These are phyloP conservation scores for Rhodotorula paludigena DNA, from an alignment of 768 basidiomycete genomes.

Conservation along the genomic window DNA sequence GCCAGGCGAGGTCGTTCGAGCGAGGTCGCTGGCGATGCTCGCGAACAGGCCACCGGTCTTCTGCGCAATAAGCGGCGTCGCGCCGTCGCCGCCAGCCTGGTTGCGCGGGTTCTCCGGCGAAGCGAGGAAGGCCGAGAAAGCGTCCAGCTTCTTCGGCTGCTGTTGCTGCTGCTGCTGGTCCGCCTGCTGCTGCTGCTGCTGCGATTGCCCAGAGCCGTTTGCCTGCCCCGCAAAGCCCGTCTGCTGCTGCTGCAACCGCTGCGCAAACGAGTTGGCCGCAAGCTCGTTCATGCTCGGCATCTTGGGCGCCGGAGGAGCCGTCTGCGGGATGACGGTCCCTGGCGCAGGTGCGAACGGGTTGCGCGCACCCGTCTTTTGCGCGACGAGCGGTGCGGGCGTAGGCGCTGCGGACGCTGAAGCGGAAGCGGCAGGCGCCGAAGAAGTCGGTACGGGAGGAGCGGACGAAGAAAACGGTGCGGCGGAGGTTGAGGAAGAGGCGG, in stretches of 20 bases:
- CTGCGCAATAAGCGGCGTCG: conserved; percentile 41
- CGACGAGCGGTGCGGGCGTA: conserved; percentile 54
- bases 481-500: conserved; percentile 42
- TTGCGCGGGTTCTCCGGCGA: conserved; percentile 23
- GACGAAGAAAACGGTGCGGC: conserved; percentile 40
- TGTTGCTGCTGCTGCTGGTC: conserved; percentile 1
- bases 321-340: conserved; percentile 49
- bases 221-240: conserved; percentile 4
- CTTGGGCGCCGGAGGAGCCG: conserved; percentile 63
- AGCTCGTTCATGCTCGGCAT: conserved; percentile 77
- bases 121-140: conserved; percentile 30
- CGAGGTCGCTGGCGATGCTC: conserved; percentile 39
- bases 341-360: conserved; percentile 87
- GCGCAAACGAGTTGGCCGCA: conserved; percentile 51
- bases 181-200: background rate
- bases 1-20: conserved; percentile 5
- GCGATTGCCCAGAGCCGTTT: background rate
- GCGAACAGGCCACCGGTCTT: conserved; percentile 38
- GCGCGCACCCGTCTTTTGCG: conserved; percentile 86
- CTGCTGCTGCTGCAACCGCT: conserved; percentile 22
- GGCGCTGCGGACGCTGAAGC: conserved; percentile 62
- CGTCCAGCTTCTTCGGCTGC: conserved; percentile 22
- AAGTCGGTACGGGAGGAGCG: conserved; percentile 34
- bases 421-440: no score
- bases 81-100: conserved; percentile 34